A percentile compares a stretch with the other conserved stretches of the same genome.
phyloP scores from a whole-genome alignment of 73 alveolate species.

The Durusdinium trenchii region DNA sequence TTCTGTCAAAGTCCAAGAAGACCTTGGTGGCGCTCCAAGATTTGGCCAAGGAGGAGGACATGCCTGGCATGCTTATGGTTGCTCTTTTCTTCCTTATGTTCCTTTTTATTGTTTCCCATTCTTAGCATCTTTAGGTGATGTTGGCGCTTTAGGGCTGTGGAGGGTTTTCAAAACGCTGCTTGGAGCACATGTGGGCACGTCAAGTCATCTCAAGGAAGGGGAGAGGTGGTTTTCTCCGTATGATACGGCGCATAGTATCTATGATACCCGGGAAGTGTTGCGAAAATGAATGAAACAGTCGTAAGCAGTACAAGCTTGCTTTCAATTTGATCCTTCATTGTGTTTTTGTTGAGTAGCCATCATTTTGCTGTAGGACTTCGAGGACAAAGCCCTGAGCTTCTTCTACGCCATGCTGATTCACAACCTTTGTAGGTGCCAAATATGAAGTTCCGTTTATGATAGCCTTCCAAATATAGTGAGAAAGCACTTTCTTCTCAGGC shows the following conservation, averaged over 20 bases:
- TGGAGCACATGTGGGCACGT: too few relatives aligned
- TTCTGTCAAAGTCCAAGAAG: conserved; percentile 37
- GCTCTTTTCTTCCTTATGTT: background rate
- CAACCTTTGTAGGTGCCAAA: conserved; percentile 68
- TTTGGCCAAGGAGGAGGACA: conserved; percentile 64
- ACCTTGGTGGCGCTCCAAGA: conserved; percentile 58
- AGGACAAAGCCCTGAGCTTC: conserved; percentile 35
- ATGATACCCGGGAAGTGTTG: too few relatives aligned
- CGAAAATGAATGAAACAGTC: too few relatives aligned
- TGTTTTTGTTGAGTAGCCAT: background rate
- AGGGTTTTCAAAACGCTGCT: too few relatives aligned
- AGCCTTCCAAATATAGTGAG: too few relatives aligned
- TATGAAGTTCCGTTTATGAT: too few relatives aligned
- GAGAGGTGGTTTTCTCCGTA: too few relatives aligned
- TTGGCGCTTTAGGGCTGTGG: too few relatives aligned
- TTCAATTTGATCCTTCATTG: too few relatives aligned
- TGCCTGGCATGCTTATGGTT: background rate
- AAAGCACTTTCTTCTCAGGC: background rate
- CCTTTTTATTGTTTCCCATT: background rate
- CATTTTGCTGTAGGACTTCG: background rate
- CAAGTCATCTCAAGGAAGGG: too few relatives aligned
- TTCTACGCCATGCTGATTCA: conserved; percentile 56
- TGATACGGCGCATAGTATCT: too few relatives aligned
- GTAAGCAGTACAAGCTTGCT: too few relatives aligned
- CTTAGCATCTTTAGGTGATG: background rate